phyloP scores from a whole-genome alignment of 2,329 filamentous ascomycete genomes.

The Ceratocystis destructans region DNA sequence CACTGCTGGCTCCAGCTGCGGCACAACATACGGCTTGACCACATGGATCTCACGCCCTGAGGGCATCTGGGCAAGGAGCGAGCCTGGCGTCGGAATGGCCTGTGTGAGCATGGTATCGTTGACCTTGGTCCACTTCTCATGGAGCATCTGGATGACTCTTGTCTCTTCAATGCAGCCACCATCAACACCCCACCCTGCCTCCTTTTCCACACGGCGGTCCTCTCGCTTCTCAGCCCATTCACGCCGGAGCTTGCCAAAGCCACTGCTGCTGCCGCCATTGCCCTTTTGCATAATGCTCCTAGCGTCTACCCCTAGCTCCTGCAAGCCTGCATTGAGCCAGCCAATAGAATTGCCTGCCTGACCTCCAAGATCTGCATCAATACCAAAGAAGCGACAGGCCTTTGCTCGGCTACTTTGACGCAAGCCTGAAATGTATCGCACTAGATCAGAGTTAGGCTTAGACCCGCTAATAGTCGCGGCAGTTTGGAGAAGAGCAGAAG shows the following conservation, averaged over 20 bases:
- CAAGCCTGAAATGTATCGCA: slow-evolving; percentile 64
- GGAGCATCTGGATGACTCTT: slow-evolving; percentile 71
- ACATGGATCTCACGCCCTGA: slow-evolving; percentile 77
- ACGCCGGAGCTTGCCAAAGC: slow-evolving; percentile 53
- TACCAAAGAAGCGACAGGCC: slow-evolving; percentile 78
- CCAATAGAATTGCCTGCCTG: slow-evolving; percentile 75
- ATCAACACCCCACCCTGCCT: slow-evolving; percentile 62
- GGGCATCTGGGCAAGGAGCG: slow-evolving; percentile 65
- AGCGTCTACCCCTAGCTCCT: slow-evolving; percentile 54
- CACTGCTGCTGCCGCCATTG: slow-evolving; percentile 32
- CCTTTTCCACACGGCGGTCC: slow-evolving; percentile 64
- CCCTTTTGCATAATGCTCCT: slow-evolving; percentile 31
- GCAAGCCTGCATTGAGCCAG: slow-evolving; percentile 67
- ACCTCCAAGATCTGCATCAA: slow-evolving; percentile 72
- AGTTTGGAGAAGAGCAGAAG: slow-evolving; percentile 38
- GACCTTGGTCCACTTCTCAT: slow-evolving; percentile 78
- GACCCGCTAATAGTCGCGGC: slow-evolving; percentile 22
- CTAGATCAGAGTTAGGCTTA: slow-evolving; percentile 50
- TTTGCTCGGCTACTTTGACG: slow-evolving; percentile 63
- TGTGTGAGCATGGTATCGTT: slow-evolving; percentile 89
- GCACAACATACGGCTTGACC: slow-evolving; percentile 53
- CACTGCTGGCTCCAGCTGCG: slow-evolving; percentile 48
- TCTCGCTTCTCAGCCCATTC: slow-evolving; percentile 66
- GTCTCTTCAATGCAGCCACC: slow-evolving; percentile 75
- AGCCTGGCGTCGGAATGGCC: slow-evolving; percentile 53